Evolutionary conservation across 2,329 filamentous ascomycete genomes (phyloP).

Genomic region (Fusarium brevicatenulatum): DNA sequence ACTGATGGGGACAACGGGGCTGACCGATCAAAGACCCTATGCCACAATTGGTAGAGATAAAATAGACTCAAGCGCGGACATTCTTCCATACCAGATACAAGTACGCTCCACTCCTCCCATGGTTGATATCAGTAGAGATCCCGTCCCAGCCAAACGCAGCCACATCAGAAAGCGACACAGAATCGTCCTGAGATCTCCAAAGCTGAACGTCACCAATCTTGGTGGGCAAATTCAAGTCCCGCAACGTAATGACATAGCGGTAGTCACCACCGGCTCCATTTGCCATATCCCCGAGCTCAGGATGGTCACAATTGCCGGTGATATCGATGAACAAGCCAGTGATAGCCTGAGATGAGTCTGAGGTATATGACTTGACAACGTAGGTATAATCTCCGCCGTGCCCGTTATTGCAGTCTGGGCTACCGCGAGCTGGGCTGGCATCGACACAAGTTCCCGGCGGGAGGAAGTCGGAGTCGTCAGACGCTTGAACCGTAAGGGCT

Average conservation of each 20-base stretch:
- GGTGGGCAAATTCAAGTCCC: not conserved
- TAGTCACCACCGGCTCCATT: not conserved
- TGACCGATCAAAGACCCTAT: rapidly evolving
- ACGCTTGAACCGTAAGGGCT: not conserved
- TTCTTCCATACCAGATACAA: not conserved
- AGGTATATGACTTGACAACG: not conserved
- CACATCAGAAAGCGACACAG: not conserved
- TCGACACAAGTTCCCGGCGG: not conserved
- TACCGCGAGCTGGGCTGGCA: not conserved
- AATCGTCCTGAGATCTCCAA: not conserved
- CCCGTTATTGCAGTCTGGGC: not conserved
- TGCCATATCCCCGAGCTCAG: not conserved
- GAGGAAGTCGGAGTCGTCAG: not conserved
- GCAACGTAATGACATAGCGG: not conserved
- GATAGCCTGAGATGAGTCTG: not conserved
- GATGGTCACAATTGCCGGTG: not conserved
- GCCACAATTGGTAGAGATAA: not conserved
- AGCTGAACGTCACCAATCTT: not conserved
- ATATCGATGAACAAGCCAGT: not conserved
- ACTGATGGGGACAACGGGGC: rapidly evolving
- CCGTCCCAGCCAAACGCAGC: not conserved
- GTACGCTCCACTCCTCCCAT: not conserved
- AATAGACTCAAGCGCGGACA: not conserved
- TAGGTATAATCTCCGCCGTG: not conserved
- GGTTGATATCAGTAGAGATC: not conserved